Base-by-base conservation (phyloP, 306 rosid species). In the Purshia tridentata region DNA sequence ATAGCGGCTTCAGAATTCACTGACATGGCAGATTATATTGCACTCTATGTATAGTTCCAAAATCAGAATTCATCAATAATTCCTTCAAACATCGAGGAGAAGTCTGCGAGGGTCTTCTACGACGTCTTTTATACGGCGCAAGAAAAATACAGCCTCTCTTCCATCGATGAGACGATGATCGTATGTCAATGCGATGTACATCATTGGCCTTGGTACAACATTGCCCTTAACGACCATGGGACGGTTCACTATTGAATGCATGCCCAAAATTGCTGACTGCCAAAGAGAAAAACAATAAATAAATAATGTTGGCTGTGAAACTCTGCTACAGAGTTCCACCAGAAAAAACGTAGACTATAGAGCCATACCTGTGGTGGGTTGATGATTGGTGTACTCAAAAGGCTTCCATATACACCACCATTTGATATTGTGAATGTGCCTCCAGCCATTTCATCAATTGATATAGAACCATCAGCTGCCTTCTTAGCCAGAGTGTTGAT, bases 71-170 rank as follows among this genome's bases (percentile, higher is more conserved):
- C 37, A 19, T 2, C 0, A 51, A 39, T 19, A 29, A 65, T 29
- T 67, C 59, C 70, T 56, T 81, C 80, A 84, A 56, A 84, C 65
- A 41, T 84, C 86, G 16, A 84, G 86, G 51, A 84, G 81, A 73
- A 84, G 81, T 70, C 88, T 75, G 74, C 86, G 86, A 35, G 88
- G 88, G 72, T 84, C 88, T 83, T 84, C 88, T 29, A 84, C 88
- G 9, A 81, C 81, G 4, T 81, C 86, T 42, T 84, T 81, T 12
- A 84, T 84, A 14, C 84, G 86, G 54, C 86, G 84, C 81, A 84
- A 67, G 84, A 84, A 84, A 73, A 75, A 76, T 10, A 84, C 88
- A 7, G 83, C 88, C 80, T 84, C 88, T 41, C 85, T 81, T 47
- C 86, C 86, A 57, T 81, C 88, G 72, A 84, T 84, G 65, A 84